A percentile compares a stretch with the other conserved stretches of the same genome.
Conservation (phyloP, 1,284 basidiomycete species). For the Cerrena zonata region DNA sequence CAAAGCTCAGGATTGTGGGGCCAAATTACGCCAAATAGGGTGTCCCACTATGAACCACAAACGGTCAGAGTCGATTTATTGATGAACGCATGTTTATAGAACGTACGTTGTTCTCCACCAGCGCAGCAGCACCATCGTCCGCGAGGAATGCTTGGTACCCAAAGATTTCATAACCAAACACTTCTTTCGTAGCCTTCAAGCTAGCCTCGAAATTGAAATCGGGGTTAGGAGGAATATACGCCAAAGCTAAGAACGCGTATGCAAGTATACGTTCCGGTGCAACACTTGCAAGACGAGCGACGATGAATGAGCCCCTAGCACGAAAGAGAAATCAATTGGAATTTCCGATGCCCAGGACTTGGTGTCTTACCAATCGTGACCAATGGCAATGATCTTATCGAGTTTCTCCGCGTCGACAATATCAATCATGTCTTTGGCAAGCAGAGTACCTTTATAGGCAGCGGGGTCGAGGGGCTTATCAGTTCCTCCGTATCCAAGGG, state of each 20-base stretch:
- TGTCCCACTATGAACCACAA: conserved; percentile 15
- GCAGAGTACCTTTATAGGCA: conserved; percentile 34
- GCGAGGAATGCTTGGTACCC: conserved; percentile 33
- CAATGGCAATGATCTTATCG: conserved; percentile 20
- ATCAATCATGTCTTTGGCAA: conserved; percentile 42
- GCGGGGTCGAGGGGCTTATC: conserved; percentile 39
- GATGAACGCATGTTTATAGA: not conserved
- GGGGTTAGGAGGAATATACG: conserved; percentile 13
- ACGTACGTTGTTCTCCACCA: conserved; percentile 32
- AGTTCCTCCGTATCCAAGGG: conserved; percentile 49
- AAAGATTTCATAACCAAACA: conserved; percentile 26
- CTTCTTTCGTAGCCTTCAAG: conserved; percentile 14
- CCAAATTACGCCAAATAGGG: conserved; percentile 28
- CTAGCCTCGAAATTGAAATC: not conserved
- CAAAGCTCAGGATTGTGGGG: conserved; percentile 24
- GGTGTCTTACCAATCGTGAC: conserved; percentile 26
- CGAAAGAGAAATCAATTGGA: not conserved
- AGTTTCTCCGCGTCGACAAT: conserved; percentile 25
- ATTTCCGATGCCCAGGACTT: not conserved
- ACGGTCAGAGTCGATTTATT: not conserved
- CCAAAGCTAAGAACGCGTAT: conserved; percentile 20
- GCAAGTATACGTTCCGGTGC: conserved; percentile 21
- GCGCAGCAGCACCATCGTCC: conserved; percentile 22
- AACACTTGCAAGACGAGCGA: conserved; percentile 20
- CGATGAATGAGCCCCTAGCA: conserved; percentile 20